Evolutionary conservation across 805 yeast species (phyloP).

Genomic region (Candida silvicultrix): DNA sequence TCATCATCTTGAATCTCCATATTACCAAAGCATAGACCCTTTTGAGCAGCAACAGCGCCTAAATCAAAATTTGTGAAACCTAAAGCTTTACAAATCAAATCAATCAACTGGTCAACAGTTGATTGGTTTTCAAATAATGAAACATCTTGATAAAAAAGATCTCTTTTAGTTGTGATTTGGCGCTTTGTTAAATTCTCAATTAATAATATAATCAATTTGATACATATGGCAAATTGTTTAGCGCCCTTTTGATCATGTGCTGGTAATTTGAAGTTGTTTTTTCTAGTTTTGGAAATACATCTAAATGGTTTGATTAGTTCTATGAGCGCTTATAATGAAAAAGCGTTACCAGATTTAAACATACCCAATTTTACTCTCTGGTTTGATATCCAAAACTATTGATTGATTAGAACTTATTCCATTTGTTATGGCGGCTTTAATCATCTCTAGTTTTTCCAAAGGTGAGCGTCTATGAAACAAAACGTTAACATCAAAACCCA

Average conservation of each 20-base stretch:
- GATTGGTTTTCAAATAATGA: constrained; percentile 41
- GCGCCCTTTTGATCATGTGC: constrained; percentile 4
- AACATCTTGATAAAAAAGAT: constrained; percentile 58
- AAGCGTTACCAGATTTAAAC: background rate
- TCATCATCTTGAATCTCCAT: constrained; percentile 8
- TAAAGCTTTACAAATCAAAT: constrained; percentile 32
- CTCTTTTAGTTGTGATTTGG: constrained; percentile 37
- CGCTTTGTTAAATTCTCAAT: constrained; percentile 11
- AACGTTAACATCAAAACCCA: no score
- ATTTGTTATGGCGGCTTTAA: constrained; percentile 2
- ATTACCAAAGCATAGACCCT: constrained; percentile 47
- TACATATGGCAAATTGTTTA: background rate
- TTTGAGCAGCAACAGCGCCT: constrained; percentile 51
- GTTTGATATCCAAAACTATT: background rate
- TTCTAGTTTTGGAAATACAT: no score
- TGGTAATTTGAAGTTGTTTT: constrained; percentile 10
- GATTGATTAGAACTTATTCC: background rate
- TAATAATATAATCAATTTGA: constrained; percentile 10
- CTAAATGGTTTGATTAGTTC: background rate
- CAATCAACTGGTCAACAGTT: constrained; percentile 34
- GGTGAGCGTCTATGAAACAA: constrained; percentile 5
- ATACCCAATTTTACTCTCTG: background rate
- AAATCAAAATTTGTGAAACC: constrained; percentile 32
- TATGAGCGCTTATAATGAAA: background rate
- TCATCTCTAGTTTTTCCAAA: constrained; percentile 1